phyloP scores from a whole-genome alignment of 1,284 basidiomycete species.

The Austroboletus niveus region DNA sequence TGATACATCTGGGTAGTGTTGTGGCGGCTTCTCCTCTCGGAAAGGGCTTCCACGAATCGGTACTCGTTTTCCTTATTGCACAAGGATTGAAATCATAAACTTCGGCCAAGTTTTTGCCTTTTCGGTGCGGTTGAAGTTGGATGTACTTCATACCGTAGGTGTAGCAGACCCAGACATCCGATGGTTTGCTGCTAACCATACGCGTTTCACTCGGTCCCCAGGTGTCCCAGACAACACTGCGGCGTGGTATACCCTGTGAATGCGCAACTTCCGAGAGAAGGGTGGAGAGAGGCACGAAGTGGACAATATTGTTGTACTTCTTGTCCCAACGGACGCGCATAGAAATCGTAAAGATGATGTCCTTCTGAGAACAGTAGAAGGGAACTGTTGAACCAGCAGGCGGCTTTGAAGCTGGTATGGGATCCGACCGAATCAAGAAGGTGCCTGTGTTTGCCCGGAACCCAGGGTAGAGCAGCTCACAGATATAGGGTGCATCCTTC shows the following conservation, averaged over 20 bases:
- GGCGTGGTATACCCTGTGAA: slow-evolving; percentile 39
- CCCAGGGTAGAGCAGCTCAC: slow-evolving; percentile 41
- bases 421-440: slow-evolving; percentile 50
- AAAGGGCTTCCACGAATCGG: slow-evolving; percentile 23
- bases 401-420: slow-evolving; percentile 46
- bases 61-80: slow-evolving; percentile 13
- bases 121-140: slow-evolving; percentile 22
- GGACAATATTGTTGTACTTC: slow-evolving; percentile 14
- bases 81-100: slow-evolving; percentile 32
- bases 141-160: slow-evolving; percentile 50
- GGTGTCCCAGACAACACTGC: slow-evolving; percentile 43
- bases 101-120: slow-evolving; percentile 13
- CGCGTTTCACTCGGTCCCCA: slow-evolving; percentile 52
- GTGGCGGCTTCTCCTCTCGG: slow-evolving; percentile 16
- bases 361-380: slow-evolving; percentile 21
- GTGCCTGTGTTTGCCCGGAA: slow-evolving; percentile 26
- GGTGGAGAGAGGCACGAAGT: slow-evolving; percentile 29
- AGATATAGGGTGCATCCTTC: slow-evolving; percentile 31
- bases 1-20: slow-evolving; percentile 29
- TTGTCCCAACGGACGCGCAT: slow-evolving; percentile 9
- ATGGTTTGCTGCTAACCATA: slow-evolving; percentile 36
- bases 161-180: slow-evolving; percentile 56
- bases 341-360: slow-evolving; percentile 27
- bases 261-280: slow-evolving; percentile 45
- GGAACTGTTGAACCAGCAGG: slow-evolving; percentile 18